Evolutionary conservation across 108 stramenopile genomes (phyloP).

Genomic region (Discostella stelligeroides): DNA sequence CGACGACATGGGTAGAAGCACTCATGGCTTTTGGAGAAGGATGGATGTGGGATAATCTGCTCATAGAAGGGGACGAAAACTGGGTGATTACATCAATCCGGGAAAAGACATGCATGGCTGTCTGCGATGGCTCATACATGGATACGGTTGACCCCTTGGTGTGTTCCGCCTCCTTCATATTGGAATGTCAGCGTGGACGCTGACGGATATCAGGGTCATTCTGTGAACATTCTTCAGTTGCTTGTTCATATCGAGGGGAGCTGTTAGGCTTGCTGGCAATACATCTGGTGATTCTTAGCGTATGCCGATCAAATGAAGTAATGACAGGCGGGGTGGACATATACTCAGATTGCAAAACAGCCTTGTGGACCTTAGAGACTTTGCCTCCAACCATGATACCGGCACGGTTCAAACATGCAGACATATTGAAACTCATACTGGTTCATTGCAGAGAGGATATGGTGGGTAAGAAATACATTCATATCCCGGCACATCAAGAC

Average conservation of each 20-base stretch:
- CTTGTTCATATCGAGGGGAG: slow-evolving; percentile 28
- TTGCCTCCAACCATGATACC: background rate
- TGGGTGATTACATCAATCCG: no score
- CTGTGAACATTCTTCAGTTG: background rate
- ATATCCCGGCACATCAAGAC: background rate
- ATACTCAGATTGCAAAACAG: background rate
- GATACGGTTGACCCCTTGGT: background rate
- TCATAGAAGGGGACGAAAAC: no score
- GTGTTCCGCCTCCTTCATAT: no score
- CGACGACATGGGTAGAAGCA: background rate
- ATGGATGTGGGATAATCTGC: slow-evolving; percentile 16
- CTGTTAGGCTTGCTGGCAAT: slow-evolving; percentile 22
- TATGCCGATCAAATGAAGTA: background rate
- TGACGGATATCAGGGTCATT: slow-evolving; percentile 12
- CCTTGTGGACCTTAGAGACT: background rate
- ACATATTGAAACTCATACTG: no score
- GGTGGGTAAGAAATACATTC: background rate
- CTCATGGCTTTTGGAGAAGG: background rate
- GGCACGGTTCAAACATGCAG: background rate
- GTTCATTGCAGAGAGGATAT: background rate
- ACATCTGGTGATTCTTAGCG: background rate
- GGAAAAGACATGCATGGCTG: slow-evolving; percentile 2
- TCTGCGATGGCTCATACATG: no score
- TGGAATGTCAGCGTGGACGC: no score
- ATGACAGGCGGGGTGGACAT: background rate